phyloP scores from a whole-genome alignment of 2,329 filamentous ascomycete species.

The Zelopaecilomyces penicillatus region DNA sequence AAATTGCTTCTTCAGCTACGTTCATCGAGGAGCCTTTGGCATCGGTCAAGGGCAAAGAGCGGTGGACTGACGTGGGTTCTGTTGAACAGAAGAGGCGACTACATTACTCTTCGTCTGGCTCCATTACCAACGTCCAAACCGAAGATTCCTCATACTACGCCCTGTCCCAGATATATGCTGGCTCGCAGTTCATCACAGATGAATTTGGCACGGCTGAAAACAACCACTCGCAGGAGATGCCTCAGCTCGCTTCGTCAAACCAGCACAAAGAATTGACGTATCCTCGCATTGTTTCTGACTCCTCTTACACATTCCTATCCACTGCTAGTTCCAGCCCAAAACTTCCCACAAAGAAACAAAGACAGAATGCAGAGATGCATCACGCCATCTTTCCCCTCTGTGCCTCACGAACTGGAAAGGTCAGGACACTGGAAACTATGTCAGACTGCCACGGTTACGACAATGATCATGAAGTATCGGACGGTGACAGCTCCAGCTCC shows the following conservation, averaged over 20 bases:
- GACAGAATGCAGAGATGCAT: no score
- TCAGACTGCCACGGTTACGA: no score
- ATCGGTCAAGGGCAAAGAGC: slow-evolving; percentile 15
- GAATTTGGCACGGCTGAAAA: not conserved
- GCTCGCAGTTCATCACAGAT: not conserved
- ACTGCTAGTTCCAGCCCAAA: no score
- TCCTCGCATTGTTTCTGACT: not conserved
- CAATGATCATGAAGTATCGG: no score
- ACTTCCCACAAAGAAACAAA: no score
- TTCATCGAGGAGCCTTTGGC: slow-evolving; percentile 11
- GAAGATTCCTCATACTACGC: not conserved
- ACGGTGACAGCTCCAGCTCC: no score
- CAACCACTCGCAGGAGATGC: not conserved
- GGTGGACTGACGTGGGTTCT: slow-evolving; percentile 7
- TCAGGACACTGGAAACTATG: no score
- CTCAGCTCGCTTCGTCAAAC: not conserved
- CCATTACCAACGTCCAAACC: not conserved
- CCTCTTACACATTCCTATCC: no score
- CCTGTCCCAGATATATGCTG: not conserved
- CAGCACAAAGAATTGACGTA: not conserved
- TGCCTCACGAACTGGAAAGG: no score
- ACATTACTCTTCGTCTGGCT: not conserved
- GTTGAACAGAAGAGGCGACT: slow-evolving; percentile 1
- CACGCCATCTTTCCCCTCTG: no score
- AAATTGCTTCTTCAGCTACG: slow-evolving; percentile 16